phyloP scores from a whole-genome alignment of 1,284 basidiomycete species.

The Earliella scabrosa region DNA sequence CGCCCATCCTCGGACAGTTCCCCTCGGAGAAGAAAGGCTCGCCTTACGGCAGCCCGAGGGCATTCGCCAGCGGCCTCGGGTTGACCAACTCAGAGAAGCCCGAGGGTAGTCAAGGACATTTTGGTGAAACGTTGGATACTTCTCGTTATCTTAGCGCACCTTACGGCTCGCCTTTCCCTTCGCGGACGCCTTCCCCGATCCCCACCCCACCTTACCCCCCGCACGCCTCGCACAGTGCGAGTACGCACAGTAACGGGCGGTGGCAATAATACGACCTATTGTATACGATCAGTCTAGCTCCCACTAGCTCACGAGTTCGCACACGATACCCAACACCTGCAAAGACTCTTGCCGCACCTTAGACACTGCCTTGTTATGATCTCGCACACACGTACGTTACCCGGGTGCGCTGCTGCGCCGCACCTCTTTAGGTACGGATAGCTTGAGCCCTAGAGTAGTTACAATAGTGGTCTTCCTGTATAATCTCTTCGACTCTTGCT shows the following conservation, averaged over 20 bases:
- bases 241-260: conserved; percentile 20
- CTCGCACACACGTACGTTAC: conserved; percentile 30
- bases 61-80: conserved; percentile 51
- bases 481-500: conserved; percentile 15
- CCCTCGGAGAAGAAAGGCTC: conserved; percentile 47
- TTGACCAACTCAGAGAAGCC: conserved; percentile 39
- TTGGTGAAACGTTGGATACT: conserved; percentile 56
- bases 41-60: conserved; percentile 54
- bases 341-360: conserved; percentile 26
- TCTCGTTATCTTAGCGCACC: conserved; percentile 62
- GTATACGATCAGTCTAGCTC: conserved; percentile 35
- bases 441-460: conserved; percentile 28
- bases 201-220: conserved; percentile 38
- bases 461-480: conserved; percentile 25
- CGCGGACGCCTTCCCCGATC: conserved; percentile 59
- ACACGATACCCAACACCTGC: conserved; percentile 33
- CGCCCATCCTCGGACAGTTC: conserved; percentile 64
- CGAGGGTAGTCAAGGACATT: conserved; percentile 39
- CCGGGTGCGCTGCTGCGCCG: conserved; percentile 8
- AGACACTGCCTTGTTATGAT: conserved; percentile 31
- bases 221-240: conserved; percentile 25
- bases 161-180: conserved; percentile 69
- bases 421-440: conserved; percentile 13
- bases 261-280: conserved; percentile 28
- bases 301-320: conserved; percentile 33